Evolutionary conservation across 345 rosid species (phyloP).

Genomic region (Lumnitzera littorea): DNA sequence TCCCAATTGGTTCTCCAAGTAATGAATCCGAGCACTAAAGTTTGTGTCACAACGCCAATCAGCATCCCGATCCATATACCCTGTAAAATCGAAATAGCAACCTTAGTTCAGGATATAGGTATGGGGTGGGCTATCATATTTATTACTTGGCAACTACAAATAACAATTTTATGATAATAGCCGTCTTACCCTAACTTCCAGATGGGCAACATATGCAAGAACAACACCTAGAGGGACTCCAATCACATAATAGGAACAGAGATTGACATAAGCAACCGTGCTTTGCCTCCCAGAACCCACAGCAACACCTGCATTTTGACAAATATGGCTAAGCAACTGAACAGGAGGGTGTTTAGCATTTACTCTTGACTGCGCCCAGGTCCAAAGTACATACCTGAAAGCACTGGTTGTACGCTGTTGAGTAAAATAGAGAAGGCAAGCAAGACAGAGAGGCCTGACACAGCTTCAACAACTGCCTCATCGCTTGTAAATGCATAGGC

Average conservation of each 20-base stretch:
- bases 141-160: too few relatives aligned
- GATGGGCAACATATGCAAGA: slow-evolving; percentile 20
- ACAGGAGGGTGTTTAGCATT: background rate
- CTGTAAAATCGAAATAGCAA: slow-evolving; percentile 9
- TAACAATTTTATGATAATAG: too few relatives aligned
- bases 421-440: slow-evolving; percentile 39
- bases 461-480: slow-evolving; percentile 21
- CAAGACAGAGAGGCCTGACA: slow-evolving; percentile 30
- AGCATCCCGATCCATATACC: slow-evolving; percentile 44
- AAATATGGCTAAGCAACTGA: background rate
- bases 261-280: slow-evolving; percentile 23
- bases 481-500: slow-evolving; percentile 31
- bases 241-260: slow-evolving; percentile 22
- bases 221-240: slow-evolving; percentile 30
- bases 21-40: slow-evolving; percentile 20
- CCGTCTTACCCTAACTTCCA: slow-evolving; percentile 30
- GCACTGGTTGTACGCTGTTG: slow-evolving; percentile 41
- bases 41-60: slow-evolving; percentile 28
- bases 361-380: too few relatives aligned
- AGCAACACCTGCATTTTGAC: slow-evolving; percentile 16
- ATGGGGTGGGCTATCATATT: too few relatives aligned
- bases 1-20: slow-evolving; percentile 41
- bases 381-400: slow-evolving; percentile 27
- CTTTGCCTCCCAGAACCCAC: slow-evolving; percentile 26
- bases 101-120: too few relatives aligned